A percentile compares a stretch with the other conserved stretches of the same genome.
Evolutionary conservation across 176 grass and related monocot genomes (phyloP).

Genomic region (Themeda triandra): DNA sequence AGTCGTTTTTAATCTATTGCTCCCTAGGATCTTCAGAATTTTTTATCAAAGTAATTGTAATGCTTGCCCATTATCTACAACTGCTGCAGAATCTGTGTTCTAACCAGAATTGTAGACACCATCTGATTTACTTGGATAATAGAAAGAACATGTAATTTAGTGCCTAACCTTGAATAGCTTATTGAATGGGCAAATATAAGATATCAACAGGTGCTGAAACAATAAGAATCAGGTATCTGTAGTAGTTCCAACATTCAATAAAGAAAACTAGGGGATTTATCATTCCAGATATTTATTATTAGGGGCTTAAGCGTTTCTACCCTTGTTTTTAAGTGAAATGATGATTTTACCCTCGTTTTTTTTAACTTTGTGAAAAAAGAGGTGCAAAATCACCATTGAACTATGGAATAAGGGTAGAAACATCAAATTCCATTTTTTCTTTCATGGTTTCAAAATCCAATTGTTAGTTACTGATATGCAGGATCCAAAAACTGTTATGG

Average conservation of each 20-base stretch:
- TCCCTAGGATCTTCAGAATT: neutral
- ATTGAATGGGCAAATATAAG: neutral
- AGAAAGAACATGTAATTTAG: neutral
- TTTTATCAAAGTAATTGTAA: neutral
- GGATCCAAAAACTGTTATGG: no score
- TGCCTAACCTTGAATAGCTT: neutral
- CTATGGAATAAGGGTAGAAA: no score
- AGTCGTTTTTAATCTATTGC: conserved; percentile 3
- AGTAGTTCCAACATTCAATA: conserved; percentile 8
- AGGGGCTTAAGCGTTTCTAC: no score
- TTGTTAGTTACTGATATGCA: conserved; percentile 28
- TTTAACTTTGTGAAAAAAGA: no score
- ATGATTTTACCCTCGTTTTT: no score
- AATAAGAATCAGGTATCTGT: conserved; percentile 1
- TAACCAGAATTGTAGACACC: neutral
- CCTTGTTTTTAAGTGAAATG: no score
- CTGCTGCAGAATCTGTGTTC: neutral
- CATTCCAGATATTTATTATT: no score
- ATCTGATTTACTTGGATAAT: neutral
- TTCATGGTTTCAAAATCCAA: neutral
- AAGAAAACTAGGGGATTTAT: neutral
- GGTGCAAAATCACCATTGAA: no score
- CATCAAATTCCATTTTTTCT: conserved; percentile 12
- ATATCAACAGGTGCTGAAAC: neutral
- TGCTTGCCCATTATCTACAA: neutral